Base-by-base conservation (phyloP, 2,329 filamentous ascomycete genomes). In the Neocatenulostroma microsporum region DNA sequence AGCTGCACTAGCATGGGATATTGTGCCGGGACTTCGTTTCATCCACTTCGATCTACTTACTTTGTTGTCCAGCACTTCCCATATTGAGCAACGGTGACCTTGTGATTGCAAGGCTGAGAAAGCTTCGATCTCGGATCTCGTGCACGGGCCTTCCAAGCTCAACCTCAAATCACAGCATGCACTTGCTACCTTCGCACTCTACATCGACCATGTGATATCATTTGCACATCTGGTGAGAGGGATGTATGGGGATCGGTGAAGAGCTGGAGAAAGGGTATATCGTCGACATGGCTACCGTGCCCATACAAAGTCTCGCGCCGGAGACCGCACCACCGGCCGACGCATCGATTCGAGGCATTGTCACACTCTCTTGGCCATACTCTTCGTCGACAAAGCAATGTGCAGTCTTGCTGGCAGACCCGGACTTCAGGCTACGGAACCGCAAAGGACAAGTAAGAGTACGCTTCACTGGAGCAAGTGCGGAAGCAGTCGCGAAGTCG, bases 301-400 rank as follows among this genome's bases (percentile, higher is more conserved):
- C 54, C 5, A 61, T 61, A 28, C 47, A 50, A 3, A 42, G 44
- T 21, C 49, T 61, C 20, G 40, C 45, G 18, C 49, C 54, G n/a
- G 36, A 41, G n/a, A 36, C 40, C 13, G 15, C 44, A 13, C 48
- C 50, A 15, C 50, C 49, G 5, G 17, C 37, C 8, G 39, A 49
- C 36, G 52, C 55, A 27, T 45, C 50, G 4, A 56, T 94, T 21
- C 72, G 76, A 40, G 87, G 84, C 25, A 69, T 83, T 12, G 76
- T 95, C 15, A 89, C 86, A 7, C 76, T 96, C 23, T 79, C 85
- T 40, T 96, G 89, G 88, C 89, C 89, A 0, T 95, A 85, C 61
- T 94, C 84, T 46, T 82, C 82, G 15, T 77, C 85, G 18, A 82
- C 74, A 20, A 75, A 74, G 36, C 78, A 78, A 25, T 73, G 87